A percentile compares a stretch with the other conserved stretches of the same genome.
These are phyloP conservation scores for Xylaria scruposa DNA, from an alignment of 495 filamentous ascomycete species.

Conservation along the genomic window DNA sequence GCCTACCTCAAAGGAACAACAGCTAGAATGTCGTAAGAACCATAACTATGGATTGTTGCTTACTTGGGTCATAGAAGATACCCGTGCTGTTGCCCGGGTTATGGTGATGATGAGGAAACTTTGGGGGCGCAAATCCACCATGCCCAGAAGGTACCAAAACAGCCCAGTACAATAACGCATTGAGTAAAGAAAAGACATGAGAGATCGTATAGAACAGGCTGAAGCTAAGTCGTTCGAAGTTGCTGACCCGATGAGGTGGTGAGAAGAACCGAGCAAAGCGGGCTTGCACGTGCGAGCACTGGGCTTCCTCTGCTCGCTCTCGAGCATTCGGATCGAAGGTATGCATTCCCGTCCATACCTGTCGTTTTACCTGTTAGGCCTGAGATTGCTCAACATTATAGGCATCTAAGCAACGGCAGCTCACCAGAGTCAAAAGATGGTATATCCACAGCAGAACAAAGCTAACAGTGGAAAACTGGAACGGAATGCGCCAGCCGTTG, in stretches of 20 bases:
- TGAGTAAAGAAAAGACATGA: slow-evolving; percentile 53
- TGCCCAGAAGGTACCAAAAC: slow-evolving; percentile 48
- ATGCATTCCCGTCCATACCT: slow-evolving; percentile 60
- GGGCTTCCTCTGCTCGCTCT: slow-evolving; percentile 25
- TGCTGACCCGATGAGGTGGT: slow-evolving; percentile 42
- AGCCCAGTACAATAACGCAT: slow-evolving; percentile 55
- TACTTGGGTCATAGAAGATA: slow-evolving; percentile 33
- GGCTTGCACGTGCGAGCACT: slow-evolving; percentile 15
- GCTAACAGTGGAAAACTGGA: slow-evolving; percentile 55
- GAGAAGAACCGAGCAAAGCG: slow-evolving; percentile 44
- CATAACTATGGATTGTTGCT: background rate
- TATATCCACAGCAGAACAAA: slow-evolving; percentile 53
- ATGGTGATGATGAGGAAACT: slow-evolving; percentile 31
- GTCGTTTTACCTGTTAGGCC: background rate
- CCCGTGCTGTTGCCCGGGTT: slow-evolving; percentile 19
- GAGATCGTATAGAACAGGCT: slow-evolving; percentile 57
- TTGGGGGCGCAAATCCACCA: slow-evolving; percentile 37
- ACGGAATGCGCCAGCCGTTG: slow-evolving; percentile 48
- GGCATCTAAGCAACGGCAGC: slow-evolving; percentile 2
- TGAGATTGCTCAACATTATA: background rate
- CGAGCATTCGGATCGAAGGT: slow-evolving; percentile 49
- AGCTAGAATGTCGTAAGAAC: background rate
- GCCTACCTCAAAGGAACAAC: background rate
- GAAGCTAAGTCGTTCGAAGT: slow-evolving; percentile 50
- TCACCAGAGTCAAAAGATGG: slow-evolving; percentile 45